phyloP scores from a whole-genome alignment of 306 rosid species.

The Cucurbita moschata region DNA sequence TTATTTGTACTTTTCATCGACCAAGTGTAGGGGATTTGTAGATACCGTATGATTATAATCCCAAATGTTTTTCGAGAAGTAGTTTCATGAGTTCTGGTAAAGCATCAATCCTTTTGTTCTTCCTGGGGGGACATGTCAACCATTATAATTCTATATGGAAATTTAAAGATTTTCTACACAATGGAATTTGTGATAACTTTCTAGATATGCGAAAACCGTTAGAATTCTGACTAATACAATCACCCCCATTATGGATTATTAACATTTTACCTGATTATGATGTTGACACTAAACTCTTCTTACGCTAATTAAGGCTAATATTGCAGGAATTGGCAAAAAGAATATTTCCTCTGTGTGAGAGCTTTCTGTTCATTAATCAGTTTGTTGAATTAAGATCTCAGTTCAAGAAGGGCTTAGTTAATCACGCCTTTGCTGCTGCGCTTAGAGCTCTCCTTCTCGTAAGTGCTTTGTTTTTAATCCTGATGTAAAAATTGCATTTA shows the following conservation, averaged over 20 bases:
- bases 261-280: not conserved
- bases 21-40: not conserved
- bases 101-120: not conserved
- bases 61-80: not conserved
- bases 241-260: not conserved
- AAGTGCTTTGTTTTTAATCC: slow-evolving; percentile 20
- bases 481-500: not conserved
- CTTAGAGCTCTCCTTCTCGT: slow-evolving; percentile 84
- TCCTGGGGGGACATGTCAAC: not conserved
- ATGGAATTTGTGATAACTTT: not conserved
- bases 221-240: not conserved
- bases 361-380: slow-evolving; percentile 60
- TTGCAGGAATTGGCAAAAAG: slow-evolving; percentile 87
- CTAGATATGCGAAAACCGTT: not conserved
- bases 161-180: not conserved
- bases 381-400: slow-evolving; percentile 87
- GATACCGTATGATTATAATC: not conserved
- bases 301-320: not conserved
- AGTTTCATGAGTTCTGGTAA: not conserved
- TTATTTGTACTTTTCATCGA: not conserved
- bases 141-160: not conserved
- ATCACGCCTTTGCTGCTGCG: slow-evolving; percentile 97
- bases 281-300: slow-evolving; percentile 9
- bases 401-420: slow-evolving; percentile 83
- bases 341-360: slow-evolving; percentile 71